Evolutionary conservation across 1,284 basidiomycete genomes (phyloP).

Genomic region (Rhizoctonia solani): DNA sequence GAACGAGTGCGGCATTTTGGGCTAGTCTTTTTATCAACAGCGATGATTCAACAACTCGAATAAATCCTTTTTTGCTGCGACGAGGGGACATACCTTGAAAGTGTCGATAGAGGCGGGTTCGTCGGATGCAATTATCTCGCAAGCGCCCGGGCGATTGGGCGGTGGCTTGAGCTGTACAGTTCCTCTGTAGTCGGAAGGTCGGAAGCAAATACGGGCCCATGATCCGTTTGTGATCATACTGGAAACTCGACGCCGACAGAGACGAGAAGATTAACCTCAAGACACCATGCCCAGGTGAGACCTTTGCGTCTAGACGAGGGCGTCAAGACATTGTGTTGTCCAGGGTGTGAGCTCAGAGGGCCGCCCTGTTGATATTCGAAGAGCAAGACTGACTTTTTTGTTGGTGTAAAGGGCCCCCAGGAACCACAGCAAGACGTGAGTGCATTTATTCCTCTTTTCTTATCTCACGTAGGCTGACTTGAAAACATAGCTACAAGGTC

Average conservation of each 20-base stretch:
- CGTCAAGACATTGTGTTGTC: conserved; percentile 2
- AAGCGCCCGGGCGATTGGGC: not conserved
- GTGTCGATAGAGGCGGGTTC: conserved; percentile 53
- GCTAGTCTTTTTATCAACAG: conserved; percentile 47
- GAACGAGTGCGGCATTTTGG: conserved; percentile 99
- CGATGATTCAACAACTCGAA: conserved; percentile 18
- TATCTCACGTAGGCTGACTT: not conserved
- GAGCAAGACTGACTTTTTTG: conserved; percentile 47
- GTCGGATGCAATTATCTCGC: conserved; percentile 28
- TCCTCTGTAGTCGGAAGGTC: conserved; percentile 6
- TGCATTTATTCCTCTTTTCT: not conserved
- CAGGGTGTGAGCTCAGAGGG: conserved; percentile 33
- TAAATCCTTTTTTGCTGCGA: conserved; percentile 38
- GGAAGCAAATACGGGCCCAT: conserved; percentile 21
- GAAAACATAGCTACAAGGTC: conserved; percentile 90
- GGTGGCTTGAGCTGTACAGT: conserved; percentile 24
- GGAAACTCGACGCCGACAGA: conserved; percentile 23
- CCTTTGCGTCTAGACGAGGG: conserved; percentile 19
- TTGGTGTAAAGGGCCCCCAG: conserved; percentile 69
- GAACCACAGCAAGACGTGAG: conserved; percentile 91
- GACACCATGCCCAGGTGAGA: conserved; percentile 67
- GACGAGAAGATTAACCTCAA: conserved; percentile 50
- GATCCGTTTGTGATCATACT: no score
- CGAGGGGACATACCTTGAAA: conserved; percentile 49
- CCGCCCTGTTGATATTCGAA: conserved; percentile 8